Conservation (phyloP, 2,329 filamentous ascomycete species). For the Grosmannia clavigera region DNA sequence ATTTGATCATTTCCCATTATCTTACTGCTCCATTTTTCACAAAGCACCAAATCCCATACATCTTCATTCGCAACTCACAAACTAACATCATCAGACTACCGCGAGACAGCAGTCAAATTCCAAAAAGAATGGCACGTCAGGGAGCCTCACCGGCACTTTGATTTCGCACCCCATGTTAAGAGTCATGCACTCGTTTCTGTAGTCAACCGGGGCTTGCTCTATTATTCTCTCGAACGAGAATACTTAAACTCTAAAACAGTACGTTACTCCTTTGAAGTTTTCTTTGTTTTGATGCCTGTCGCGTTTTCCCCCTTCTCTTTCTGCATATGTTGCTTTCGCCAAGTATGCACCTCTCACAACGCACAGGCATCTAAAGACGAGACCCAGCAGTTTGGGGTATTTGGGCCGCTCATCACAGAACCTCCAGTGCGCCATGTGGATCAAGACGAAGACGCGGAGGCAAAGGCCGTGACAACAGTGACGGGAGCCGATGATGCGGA, state of each 20-base stretch:
- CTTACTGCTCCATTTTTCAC: neutral
- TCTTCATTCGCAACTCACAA: neutral
- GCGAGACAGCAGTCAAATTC: slow-evolving; percentile 54
- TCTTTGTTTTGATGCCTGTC: slow-evolving; percentile 1
- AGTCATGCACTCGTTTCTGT: slow-evolving; percentile 51
- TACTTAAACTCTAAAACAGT: slow-evolving; percentile 26
- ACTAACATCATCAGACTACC: slow-evolving; percentile 41
- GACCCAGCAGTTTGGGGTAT: slow-evolving; percentile 38
- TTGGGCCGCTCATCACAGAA: slow-evolving; percentile 40
- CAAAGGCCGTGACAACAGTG: slow-evolving; percentile 2
- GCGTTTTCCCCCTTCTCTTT: neutral
- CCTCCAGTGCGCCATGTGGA: slow-evolving; percentile 24
- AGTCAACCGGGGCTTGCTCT: slow-evolving; percentile 51
- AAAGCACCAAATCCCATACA: neutral
- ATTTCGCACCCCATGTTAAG: slow-evolving; percentile 53
- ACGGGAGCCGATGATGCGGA: slow-evolving; percentile 24
- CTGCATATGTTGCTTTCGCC: neutral
- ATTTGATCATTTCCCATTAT: neutral
- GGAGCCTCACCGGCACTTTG: slow-evolving; percentile 48
- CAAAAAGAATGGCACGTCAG: slow-evolving; percentile 56
- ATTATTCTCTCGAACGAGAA: slow-evolving; percentile 46
- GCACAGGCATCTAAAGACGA: slow-evolving; percentile 32
- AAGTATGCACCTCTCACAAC: slow-evolving; percentile 25
- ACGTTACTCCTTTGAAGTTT: slow-evolving; percentile 26
- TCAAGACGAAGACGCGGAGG: neutral